Base-by-base conservation (phyloP, 2,329 filamentous ascomycete species). In the Pseudogymnoascus pannorum region DNA sequence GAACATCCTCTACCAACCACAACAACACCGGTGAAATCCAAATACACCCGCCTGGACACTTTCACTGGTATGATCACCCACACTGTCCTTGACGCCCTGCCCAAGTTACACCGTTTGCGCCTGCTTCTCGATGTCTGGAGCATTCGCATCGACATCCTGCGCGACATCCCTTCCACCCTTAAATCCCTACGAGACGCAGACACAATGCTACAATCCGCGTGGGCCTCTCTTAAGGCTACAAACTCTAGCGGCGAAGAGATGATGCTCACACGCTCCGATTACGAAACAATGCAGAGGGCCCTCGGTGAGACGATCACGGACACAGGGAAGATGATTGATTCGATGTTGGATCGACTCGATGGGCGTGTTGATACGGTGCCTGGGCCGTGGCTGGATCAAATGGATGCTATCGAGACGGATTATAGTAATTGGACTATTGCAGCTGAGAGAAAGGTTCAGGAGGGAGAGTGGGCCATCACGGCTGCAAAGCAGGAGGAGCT, bases 61-160 rank as follows among this genome's bases (percentile, higher is more conserved):
- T 85, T 96, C 69, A 92, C 91, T 7, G 91, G 93, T 22, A 82
- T 97, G 54, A 83, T 97, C 61, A 97, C 94, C 1, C 90, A 92
- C 26, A 96, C 93, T 33, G 89, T 96, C 16, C 76, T 99, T n/a
- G 90, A 94, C 70, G 86, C 91, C 3, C 79, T 99, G 18, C 94
- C 94, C 1, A 87, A 89, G 63, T 76, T 97, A 42, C 88, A 91
- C 8, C 86, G 82, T 60, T 75, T 99, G 20, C 86, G 85, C 60
- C 81, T 82, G 7, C 75, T 95, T n/a, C 78, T 97, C 58, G 83
- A 86, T 61, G 81, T 81, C 1, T 99, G 94, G 94, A 86, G 81
- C 24, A 80, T 89, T 40, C 87, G 94, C 18, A 76, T 97, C 12
- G 76, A 83, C 1, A 87, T 97, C 4, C 77, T 97, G 38, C 84